Base-by-base conservation (phyloP, 2,329 filamentous ascomycete species). In the Calonectria pseudoreteaudii region DNA sequence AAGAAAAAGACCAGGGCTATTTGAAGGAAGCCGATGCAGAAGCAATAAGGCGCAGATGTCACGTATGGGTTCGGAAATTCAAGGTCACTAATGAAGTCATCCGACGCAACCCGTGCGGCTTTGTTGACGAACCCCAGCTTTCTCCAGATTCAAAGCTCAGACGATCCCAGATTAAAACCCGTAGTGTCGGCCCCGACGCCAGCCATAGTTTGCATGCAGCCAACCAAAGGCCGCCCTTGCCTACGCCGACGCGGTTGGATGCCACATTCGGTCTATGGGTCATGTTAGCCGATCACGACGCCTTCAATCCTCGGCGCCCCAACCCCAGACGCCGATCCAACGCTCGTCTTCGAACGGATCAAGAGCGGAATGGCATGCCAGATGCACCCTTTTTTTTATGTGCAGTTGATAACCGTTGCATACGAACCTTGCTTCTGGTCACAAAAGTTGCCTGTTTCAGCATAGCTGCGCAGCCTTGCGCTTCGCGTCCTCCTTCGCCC, bases 91-190 rank as follows among this genome's bases (percentile, higher is more conserved):
- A 79, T 79, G 78, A 78, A 81, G 80, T 80, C 80, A 82, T 81
- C 80, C 80, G 80, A 80, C 71, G 78, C 66, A 80, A 81, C 75
- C 80, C 80, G 80, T 75, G 76, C 79, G 76, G 70, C 66, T 70
- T 64, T 73, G 72, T 60, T n/a, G 62, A 73, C 10, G 23, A 76
- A 76, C 78, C 75, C 77, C 78, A 80, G 76, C 73, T 80, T 78
- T 80, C 69, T 73, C 70, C 78, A 68, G 60, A 41, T 65, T 44
- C 26, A 64, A 62, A 68, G 38, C 56, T 62, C 52, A 58, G 52
- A 44, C 52, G 49, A 53, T 53, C 66, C 36, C 36, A 31, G 28
- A 49, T 70, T 28, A 38, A 68, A 69, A 50, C 58, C 71, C 66
- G 34, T 68, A 69, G 41, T 58, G 56, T 65, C 66, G 76, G 79